Percentiles rank a stretch among this genome's conserved stretches.
Conservation (phyloP, 768 basidiomycete species). For the Boletus edulis region DNA sequence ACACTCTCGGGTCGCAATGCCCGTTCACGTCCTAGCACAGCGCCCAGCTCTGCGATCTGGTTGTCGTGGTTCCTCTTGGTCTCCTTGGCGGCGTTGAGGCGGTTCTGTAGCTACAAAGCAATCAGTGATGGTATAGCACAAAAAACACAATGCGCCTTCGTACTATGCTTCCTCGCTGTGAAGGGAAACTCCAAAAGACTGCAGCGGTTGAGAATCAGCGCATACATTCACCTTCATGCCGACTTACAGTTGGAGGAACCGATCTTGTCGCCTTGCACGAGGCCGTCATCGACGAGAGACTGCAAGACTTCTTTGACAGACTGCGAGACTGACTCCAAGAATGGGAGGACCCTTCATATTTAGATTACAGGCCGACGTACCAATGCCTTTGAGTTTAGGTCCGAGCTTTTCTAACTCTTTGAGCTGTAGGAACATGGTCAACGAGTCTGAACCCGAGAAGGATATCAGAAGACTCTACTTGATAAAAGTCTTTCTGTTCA, state of each 20-base stretch:
- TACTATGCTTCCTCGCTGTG: slow-evolving; percentile 79
- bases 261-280: slow-evolving; percentile 91
- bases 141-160: neutral
- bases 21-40: slow-evolving; percentile 49
- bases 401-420: slow-evolving; percentile 92
- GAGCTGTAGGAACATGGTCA: slow-evolving; percentile 41
- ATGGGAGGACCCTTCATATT: neutral
- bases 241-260: slow-evolving; percentile 88
- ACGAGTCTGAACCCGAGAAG: neutral
- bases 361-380: slow-evolving; percentile 37
- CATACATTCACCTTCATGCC: slow-evolving; percentile 15
- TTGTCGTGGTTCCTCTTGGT: slow-evolving; percentile 38
- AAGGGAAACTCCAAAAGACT: slow-evolving; percentile 98
- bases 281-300: slow-evolving; percentile 80
- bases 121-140: neutral
- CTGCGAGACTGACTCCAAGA: slow-evolving; percentile 62
- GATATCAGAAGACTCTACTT: slow-evolving; percentile 32
- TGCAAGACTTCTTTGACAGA: slow-evolving; percentile 91
- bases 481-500: slow-evolving; percentile 78
- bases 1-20: slow-evolving; percentile 59
- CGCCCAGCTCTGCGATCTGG: slow-evolving; percentile 50
- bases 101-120: slow-evolving; percentile 52
- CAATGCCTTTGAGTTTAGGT: slow-evolving; percentile 88
- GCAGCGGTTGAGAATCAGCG: slow-evolving; percentile 10
- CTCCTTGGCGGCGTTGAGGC: slow-evolving; percentile 50